phyloP scores from a whole-genome alignment of 2,329 filamentous ascomycete species.

The Aurifilum marmelostoma region DNA sequence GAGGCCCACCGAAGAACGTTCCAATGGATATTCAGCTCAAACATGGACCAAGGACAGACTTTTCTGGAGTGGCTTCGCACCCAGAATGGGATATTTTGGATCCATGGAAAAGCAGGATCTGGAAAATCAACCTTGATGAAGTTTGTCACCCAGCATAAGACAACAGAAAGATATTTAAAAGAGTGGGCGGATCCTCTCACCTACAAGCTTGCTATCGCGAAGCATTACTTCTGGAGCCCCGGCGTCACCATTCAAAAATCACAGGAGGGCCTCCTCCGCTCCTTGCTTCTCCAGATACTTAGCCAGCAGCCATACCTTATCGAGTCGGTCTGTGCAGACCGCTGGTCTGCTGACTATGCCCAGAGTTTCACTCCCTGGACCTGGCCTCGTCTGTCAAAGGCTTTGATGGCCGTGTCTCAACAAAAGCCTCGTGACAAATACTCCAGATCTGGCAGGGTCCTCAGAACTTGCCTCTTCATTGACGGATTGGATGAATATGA shows the following conservation, averaged over 20 bases:
- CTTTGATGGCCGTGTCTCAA: neutral
- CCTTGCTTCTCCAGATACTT: constrained; percentile 22
- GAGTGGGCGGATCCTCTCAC: constrained; percentile 6
- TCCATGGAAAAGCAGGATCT: constrained; percentile 19
- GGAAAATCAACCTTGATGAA: constrained; percentile 23
- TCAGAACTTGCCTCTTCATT: constrained; percentile 24
- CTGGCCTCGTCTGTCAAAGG: constrained; percentile 2
- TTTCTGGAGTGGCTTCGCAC: constrained; percentile 17
- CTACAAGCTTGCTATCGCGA: constrained; percentile 9
- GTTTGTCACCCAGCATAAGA: constrained; percentile 11
- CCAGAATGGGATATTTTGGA: constrained; percentile 18
- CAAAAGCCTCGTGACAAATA: neutral
- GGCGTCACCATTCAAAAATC: constrained; percentile 24
- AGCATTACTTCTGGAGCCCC: constrained; percentile 27
- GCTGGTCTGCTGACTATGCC: neutral
- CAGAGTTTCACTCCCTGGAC: constrained; percentile 13
- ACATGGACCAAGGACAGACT: neutral
- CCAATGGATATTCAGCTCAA: constrained; percentile 10
- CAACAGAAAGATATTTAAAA: neutral
- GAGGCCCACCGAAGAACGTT: constrained; percentile 20
- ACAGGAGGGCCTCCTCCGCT: constrained; percentile 22
- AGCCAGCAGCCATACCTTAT: constrained; percentile 15
- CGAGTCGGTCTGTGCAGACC: constrained; percentile 7
- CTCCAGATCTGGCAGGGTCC: neutral
- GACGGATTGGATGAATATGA: constrained; percentile 30